These are phyloP conservation scores for Aspergillaceae sp. DNA, from an alignment of 2,329 filamentous ascomycete species.

Conservation along the genomic window DNA sequence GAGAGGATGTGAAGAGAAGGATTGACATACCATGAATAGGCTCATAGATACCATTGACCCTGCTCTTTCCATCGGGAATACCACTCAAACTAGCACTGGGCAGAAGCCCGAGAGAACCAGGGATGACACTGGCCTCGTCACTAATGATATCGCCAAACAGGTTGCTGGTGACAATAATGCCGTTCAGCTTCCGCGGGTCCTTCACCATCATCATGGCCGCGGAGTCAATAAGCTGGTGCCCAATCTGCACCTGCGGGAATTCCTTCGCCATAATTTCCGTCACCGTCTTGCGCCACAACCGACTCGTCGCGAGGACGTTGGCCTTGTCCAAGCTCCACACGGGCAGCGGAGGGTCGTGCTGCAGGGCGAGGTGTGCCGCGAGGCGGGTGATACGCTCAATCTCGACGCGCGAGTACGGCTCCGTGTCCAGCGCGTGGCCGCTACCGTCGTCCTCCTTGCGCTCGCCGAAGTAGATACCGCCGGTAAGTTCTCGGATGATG, in stretches of 20 bases:
- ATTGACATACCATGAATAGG: constrained; percentile 72
- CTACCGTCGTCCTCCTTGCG: constrained; percentile 67
- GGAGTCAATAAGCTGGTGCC: constrained; percentile 87
- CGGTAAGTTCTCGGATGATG: constrained; percentile 84
- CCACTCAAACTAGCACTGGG: constrained; percentile 81
- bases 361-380: constrained; percentile 70
- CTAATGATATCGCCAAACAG: constrained; percentile 93
- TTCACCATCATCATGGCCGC: constrained; percentile 98
- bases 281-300: constrained; percentile 83
- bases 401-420: constrained; percentile 76
- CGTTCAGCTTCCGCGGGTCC: constrained; percentile 80
- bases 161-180: constrained; percentile 86
- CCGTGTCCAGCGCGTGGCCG: constrained; percentile 70
- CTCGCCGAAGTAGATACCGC: constrained; percentile 92
- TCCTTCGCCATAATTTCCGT: constrained; percentile 77
- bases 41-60: constrained; percentile 92
- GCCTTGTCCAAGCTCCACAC: constrained; percentile 93
- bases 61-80: constrained; percentile 73
- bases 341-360: constrained; percentile 63
- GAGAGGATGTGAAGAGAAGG: background rate
- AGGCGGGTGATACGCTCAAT: constrained; percentile 81
- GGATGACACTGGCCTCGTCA: constrained; percentile 91
- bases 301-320: constrained; percentile 83
- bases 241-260: constrained; percentile 75
- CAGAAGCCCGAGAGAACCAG: constrained; percentile 77